These are phyloP conservation scores for Corinectria fuckeliana DNA, from an alignment of 2,329 filamentous ascomycete species.

Conservation along the genomic window DNA sequence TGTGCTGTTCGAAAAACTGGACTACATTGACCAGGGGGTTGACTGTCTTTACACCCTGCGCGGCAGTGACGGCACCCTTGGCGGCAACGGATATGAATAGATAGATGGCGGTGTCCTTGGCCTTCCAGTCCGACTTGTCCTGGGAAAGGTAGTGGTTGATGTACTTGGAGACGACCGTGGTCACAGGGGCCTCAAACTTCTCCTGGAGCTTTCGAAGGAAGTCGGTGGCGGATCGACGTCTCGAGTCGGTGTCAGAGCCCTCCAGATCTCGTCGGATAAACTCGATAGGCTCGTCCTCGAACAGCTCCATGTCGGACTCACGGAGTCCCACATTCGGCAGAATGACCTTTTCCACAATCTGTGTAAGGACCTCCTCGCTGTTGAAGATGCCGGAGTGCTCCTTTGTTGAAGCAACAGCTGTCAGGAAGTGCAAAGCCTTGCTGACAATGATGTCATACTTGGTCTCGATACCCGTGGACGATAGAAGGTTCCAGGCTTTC, in stretches of 20 bases:
- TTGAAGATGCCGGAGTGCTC: conserved; percentile 88
- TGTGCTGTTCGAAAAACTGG: conserved; percentile 92
- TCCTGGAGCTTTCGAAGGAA: conserved; percentile 90
- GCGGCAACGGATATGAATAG: conserved; percentile 93
- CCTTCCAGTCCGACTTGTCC: conserved; percentile 86
- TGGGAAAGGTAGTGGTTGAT: conserved; percentile 86
- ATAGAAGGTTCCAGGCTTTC: conserved; percentile 90
- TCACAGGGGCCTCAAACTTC: conserved; percentile 86
- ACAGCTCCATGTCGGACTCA: conserved; percentile 93
- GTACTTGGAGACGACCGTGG: conserved; percentile 84
- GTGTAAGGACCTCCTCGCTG: conserved; percentile 75
- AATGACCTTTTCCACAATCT: conserved; percentile 95
- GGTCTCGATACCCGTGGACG: conserved; percentile 82
- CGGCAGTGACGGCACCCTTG: conserved; percentile 85
- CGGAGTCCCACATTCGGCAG: conserved; percentile 90
- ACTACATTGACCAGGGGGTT: conserved; percentile 89
- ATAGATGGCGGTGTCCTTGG: conserved; percentile 98
- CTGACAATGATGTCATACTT: conserved; percentile 96
- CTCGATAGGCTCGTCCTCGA: conserved; percentile 98
- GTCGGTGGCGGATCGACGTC: conserved; percentile 90
- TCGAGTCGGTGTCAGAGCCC: conserved; percentile 93
- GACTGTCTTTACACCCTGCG: conserved; percentile 88
- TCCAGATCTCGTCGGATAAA: conserved; percentile 96
- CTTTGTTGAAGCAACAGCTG: conserved; percentile 79
- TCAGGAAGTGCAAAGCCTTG: conserved; percentile 93